These are phyloP conservation scores for Arachis stenosperma DNA, from an alignment of 306 rosid species.

Conservation along the genomic window DNA sequence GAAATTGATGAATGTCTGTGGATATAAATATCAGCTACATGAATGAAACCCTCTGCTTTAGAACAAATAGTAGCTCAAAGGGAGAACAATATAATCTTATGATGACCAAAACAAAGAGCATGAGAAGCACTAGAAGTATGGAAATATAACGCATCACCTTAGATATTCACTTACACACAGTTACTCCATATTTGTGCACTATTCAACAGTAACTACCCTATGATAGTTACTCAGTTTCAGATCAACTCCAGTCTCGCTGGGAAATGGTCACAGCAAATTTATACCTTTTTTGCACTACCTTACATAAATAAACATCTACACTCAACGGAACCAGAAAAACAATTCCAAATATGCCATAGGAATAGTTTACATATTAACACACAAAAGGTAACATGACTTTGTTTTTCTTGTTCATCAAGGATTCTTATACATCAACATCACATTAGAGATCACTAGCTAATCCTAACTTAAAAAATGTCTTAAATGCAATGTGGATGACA, in stretches of 20 bases:
- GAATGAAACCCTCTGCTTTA: slow-evolving; percentile 5
- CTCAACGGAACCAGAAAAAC: too few relatives aligned
- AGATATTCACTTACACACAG: background rate
- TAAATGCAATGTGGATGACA: too few relatives aligned
- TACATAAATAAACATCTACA: too few relatives aligned
- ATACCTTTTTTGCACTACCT: too few relatives aligned
- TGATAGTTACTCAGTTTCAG: too few relatives aligned
- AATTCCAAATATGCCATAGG: too few relatives aligned
- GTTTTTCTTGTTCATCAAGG: background rate
- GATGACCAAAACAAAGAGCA: background rate
- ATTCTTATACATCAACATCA: slow-evolving; percentile 8
- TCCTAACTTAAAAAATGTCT: too few relatives aligned
- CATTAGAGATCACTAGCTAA: background rate
- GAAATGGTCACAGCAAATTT: too few relatives aligned
- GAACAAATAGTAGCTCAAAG: slow-evolving; percentile 7
- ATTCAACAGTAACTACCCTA: background rate
- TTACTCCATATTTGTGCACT: background rate
- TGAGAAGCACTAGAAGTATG: too few relatives aligned
- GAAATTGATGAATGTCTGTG: slow-evolving; percentile 11
- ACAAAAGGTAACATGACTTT: too few relatives aligned
- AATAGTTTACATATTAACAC: background rate
- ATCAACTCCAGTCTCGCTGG: too few relatives aligned
- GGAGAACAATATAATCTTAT: background rate
- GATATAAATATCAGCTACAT: slow-evolving; percentile 8
- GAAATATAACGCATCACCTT: background rate